Conservation (phyloP, 177 flowering plant genomes). For the Tripterygium wilfordii region DNA sequence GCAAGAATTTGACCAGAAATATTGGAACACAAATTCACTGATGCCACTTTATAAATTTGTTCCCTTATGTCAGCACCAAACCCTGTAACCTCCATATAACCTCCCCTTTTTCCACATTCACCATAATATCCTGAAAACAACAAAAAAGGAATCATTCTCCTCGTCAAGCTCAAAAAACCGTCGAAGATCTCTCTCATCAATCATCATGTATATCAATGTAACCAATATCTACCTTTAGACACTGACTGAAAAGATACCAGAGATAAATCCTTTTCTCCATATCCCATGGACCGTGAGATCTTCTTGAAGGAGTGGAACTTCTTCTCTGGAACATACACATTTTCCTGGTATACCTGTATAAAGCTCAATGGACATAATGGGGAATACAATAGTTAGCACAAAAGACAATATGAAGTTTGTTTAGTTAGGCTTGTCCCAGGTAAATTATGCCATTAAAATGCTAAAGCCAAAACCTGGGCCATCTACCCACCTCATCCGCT, state of each 20-base stretch:
- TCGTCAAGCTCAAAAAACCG: no score
- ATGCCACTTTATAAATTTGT: conserved; percentile 94
- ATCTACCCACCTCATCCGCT: conserved; percentile 99
- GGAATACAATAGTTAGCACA: no score
- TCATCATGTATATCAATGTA: no score
- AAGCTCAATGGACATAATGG: conserved; percentile 1
- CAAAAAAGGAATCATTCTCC: no score
- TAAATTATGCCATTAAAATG: no score
- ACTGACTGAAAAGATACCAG: conserved; percentile 94
- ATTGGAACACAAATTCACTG: conserved; percentile 95
- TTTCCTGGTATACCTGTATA: conserved; percentile 93
- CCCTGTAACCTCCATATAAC: conserved; percentile 99
- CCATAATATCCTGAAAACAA: conserved; percentile 71
- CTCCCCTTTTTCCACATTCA: conserved; percentile 99
- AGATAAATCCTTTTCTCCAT: conserved; percentile 76
- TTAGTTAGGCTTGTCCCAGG: no score
- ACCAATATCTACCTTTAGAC: conserved; percentile 70
- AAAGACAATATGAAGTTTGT: no score
- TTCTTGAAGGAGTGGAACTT: conserved; percentile 94
- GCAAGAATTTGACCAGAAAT: conserved; percentile 98
- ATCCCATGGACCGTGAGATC: conserved; percentile 86
- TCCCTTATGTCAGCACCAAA: conserved; percentile 73
- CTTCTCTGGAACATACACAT: conserved; percentile 87
- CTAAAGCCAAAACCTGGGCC: no score
- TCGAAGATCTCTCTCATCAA: no score